Evolutionary conservation across 2,329 filamentous ascomycete genomes (phyloP).

Genomic region (Alternaria atra): DNA sequence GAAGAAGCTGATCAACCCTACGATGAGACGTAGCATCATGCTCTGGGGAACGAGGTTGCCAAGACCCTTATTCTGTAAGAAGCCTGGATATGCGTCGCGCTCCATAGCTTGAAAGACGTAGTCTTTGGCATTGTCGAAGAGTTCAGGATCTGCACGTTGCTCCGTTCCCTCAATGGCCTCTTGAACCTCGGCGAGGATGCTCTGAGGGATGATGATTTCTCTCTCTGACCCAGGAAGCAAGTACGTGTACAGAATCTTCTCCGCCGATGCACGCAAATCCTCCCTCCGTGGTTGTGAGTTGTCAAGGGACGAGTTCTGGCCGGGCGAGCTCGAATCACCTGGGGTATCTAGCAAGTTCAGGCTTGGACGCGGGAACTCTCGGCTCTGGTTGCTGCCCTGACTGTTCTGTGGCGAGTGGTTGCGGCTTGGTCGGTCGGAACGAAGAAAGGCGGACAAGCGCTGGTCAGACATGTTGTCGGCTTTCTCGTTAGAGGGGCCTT

Average conservation of each 20-base stretch:
- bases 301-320: slow-evolving; percentile 46
- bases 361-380: slow-evolving; percentile 64
- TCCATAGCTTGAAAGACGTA: slow-evolving; percentile 99
- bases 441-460: slow-evolving; percentile 88
- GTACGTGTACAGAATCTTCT: slow-evolving; percentile 99
- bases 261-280: slow-evolving; percentile 90
- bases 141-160: slow-evolving; percentile 92
- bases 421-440: slow-evolving; percentile 62
- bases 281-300: slow-evolving; percentile 61
- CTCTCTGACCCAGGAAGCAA: slow-evolving; percentile 93
- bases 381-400: slow-evolving; percentile 61
- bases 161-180: slow-evolving; percentile 83
- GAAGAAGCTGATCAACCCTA: slow-evolving; percentile 87
- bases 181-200: slow-evolving; percentile 86
- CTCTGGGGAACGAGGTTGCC: slow-evolving; percentile 95
- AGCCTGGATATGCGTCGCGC: slow-evolving; percentile 97
- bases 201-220: slow-evolving; percentile 91
- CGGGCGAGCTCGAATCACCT: slow-evolving; percentile 65
- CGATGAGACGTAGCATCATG: slow-evolving; percentile 82
- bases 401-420: slow-evolving; percentile 60
- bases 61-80: slow-evolving; percentile 91
- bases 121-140: slow-evolving; percentile 97
- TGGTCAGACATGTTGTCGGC: slow-evolving; percentile 78
- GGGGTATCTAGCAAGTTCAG: slow-evolving; percentile 73
- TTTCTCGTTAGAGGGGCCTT: slow-evolving; percentile 68